These are phyloP conservation scores for Leccinum variicolor DNA, from an alignment of 768 basidiomycete species.

Conservation along the genomic window DNA sequence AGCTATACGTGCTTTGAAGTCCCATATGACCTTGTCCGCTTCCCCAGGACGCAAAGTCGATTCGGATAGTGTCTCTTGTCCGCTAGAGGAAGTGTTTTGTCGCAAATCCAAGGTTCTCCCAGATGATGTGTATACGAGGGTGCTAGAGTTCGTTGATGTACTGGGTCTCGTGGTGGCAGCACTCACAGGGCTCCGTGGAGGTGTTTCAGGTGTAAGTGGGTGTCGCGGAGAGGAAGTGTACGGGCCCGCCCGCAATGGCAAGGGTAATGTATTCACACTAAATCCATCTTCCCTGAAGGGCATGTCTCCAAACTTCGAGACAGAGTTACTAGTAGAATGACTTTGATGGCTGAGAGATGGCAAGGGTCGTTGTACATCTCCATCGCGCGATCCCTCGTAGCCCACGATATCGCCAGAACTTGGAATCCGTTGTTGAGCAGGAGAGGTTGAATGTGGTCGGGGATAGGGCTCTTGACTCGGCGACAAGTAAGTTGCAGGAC, in stretches of 20 bases:
- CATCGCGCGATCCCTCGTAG: constrained; percentile 26
- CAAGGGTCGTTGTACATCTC: constrained; percentile 27
- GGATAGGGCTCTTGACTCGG: constrained; percentile 56
- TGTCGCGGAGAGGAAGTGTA: constrained; percentile 23
- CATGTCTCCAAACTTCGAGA: constrained; percentile 31
- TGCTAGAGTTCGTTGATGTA: constrained; percentile 32
- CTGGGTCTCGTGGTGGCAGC: constrained; percentile 42
- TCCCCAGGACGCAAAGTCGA: constrained; percentile 33
- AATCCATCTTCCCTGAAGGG: constrained; percentile 31
- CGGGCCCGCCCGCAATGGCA: constrained; percentile 27
- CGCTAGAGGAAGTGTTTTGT: constrained; percentile 26
- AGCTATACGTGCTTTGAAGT: constrained; percentile 20
- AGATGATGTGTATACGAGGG: constrained; percentile 24
- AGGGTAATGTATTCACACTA: constrained; percentile 20
- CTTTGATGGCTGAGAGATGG: constrained; percentile 24
- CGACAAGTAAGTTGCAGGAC: constrained; percentile 33
- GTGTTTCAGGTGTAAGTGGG: constrained; percentile 44
- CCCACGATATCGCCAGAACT: constrained; percentile 11
- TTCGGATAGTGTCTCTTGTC: constrained; percentile 32
- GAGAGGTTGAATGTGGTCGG: constrained; percentile 58
- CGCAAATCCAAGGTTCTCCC: constrained; percentile 26
- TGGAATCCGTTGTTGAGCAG: constrained; percentile 31
- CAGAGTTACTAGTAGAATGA: constrained; percentile 25
- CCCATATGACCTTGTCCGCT: constrained; percentile 30
- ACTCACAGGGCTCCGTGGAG: constrained; percentile 64